These are phyloP conservation scores for Triangularia verruculosa DNA, from an alignment of 2,329 filamentous ascomycete species.

Conservation along the genomic window DNA sequence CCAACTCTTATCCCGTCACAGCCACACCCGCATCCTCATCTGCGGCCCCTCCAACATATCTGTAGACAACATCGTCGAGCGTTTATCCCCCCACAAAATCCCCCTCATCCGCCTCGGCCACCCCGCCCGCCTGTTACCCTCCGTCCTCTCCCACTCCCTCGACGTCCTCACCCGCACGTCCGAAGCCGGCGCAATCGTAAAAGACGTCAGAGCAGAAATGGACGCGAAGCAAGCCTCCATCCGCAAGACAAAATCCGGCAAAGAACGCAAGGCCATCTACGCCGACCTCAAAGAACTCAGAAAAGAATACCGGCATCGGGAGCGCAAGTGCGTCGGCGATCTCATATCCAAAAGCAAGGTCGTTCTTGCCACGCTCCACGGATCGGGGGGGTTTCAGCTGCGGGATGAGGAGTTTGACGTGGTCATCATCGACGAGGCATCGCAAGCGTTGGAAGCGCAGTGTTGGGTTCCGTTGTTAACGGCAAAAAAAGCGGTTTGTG, in stretches of 20 bases:
- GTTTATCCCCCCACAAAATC: conserved; percentile 78
- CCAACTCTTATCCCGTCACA: conserved; percentile 68
- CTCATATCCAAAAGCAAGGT: conserved; percentile 78
- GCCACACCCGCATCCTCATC: conserved; percentile 72
- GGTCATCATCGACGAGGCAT: conserved; percentile 93
- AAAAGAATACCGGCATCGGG: conserved; percentile 83
- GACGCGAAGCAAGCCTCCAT: conserved; percentile 87
- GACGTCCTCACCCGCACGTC: conserved; percentile 89
- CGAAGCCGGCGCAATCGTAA: conserved; percentile 83
- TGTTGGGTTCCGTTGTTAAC: conserved; percentile 89
- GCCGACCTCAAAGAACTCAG: conserved; percentile 78
- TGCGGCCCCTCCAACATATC: conserved; percentile 96
- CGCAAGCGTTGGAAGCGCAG: conserved; percentile 91
- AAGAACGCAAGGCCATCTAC: conserved; percentile 79
- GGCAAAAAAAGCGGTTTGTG: conserved; percentile 81
- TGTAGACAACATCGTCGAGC: conserved; percentile 96
- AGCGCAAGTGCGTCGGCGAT: conserved; percentile 74
- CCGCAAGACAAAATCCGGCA: conserved; percentile 77
- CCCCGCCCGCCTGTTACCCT: conserved; percentile 83
- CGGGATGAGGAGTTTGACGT: conserved; percentile 82
- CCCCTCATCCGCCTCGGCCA: conserved; percentile 89
- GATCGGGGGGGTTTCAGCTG: conserved; percentile 81
- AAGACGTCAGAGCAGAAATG: conserved; percentile 88
- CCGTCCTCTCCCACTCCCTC: conserved; percentile 83
- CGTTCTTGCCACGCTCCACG: conserved; percentile 88